phyloP scores from a whole-genome alignment of 176 grass and related monocot genomes.

The Oryza meyeriana region DNA sequence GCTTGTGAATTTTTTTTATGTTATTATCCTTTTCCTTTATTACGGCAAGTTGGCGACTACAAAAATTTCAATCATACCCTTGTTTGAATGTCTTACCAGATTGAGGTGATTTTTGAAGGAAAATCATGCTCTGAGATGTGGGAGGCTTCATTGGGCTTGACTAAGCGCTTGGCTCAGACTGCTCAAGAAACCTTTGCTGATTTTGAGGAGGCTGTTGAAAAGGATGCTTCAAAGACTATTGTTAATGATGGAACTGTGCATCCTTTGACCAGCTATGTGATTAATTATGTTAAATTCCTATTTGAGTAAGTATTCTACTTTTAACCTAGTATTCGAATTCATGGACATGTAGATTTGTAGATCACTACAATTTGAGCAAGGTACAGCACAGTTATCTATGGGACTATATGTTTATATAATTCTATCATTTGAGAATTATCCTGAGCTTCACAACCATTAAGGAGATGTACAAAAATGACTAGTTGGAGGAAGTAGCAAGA shows the following conservation, averaged over 20 bases:
- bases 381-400: neutral
- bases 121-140: conserved; percentile 77
- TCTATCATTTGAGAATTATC: conserved; percentile 13
- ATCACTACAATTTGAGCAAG: neutral
- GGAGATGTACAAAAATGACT: neutral
- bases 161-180: conserved; percentile 81
- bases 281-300: conserved; percentile 97
- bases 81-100: conserved; percentile 43
- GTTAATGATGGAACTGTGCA: conserved; percentile 97
- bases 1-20: no score
- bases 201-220: conserved; percentile 92
- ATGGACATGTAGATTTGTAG: conserved; percentile 3
- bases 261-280: conserved; percentile 96
- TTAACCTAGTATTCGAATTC: neutral
- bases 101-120: conserved; percentile 81
- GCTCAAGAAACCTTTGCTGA: conserved; percentile 89
- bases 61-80: conserved; percentile 25
- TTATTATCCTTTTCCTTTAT: no score
- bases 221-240: conserved; percentile 92
- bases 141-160: conserved; percentile 57
- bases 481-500: conserved; percentile 17
- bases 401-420: conserved; percentile 1
- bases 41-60: no score
- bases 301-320: conserved; percentile 72
- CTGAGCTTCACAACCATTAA: conserved; percentile 4